Percentiles rank a stretch among this genome's conserved stretches.
These are phyloP conservation scores for Globisporangium barbulae DNA, from an alignment of 352 stramenopile species.

Conservation along the genomic window DNA sequence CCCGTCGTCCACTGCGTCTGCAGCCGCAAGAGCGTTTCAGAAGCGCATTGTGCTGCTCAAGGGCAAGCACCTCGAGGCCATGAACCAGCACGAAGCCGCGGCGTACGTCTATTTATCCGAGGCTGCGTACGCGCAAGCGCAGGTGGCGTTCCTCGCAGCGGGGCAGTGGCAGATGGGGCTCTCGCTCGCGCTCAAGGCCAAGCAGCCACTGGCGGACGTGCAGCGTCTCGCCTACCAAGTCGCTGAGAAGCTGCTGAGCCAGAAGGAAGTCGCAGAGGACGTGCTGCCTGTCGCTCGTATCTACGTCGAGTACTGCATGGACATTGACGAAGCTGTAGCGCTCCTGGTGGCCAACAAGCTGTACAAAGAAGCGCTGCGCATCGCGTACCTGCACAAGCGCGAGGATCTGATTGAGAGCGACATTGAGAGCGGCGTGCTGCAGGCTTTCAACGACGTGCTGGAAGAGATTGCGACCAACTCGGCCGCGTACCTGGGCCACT, in stretches of 20 bases:
- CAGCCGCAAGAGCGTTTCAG: slow-evolving; percentile 23
- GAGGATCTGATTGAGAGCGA: slow-evolving; percentile 71
- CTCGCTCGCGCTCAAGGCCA: slow-evolving; percentile 29
- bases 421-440: slow-evolving; percentile 53
- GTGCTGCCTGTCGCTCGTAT: slow-evolving; percentile 43
- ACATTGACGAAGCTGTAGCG: slow-evolving; percentile 70
- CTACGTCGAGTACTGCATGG: slow-evolving; percentile 71
- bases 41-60: slow-evolving; percentile 46
- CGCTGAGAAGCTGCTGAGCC: slow-evolving; percentile 45
- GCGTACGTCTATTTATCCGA: slow-evolving; percentile 63
- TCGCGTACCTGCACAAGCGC: slow-evolving; percentile 55
- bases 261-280: slow-evolving; percentile 26
- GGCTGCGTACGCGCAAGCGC: slow-evolving; percentile 32
- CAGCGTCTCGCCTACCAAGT: slow-evolving; percentile 47
- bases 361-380: slow-evolving; percentile 54
- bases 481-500: slow-evolving; percentile 46
- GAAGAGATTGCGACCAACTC: slow-evolving; percentile 49
- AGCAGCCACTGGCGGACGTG: slow-evolving; percentile 26
- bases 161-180: slow-evolving; percentile 64
- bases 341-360: slow-evolving; percentile 56
- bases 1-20: slow-evolving; percentile 14
- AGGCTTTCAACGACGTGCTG: slow-evolving; percentile 34
- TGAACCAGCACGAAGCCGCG: slow-evolving; percentile 44
- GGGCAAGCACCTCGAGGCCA: slow-evolving; percentile 34
- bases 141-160: slow-evolving; percentile 51